Evolutionary conservation across 441 rosid genomes (phyloP).

Genomic region (Corymbia citriodora): DNA sequence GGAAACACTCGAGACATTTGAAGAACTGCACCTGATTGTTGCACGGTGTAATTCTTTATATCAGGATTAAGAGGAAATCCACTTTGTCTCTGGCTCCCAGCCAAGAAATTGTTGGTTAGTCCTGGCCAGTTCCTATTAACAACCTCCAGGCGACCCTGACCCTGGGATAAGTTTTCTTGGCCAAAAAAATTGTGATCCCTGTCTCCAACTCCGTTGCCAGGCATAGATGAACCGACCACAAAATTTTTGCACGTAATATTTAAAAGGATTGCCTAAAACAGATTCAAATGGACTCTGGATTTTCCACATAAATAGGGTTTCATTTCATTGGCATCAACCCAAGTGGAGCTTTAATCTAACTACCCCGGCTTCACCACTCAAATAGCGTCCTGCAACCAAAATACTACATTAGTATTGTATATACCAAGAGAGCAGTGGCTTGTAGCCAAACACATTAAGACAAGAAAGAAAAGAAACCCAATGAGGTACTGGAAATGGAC

Average conservation of each 20-base stretch:
- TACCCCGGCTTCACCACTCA: slow-evolving; percentile 5
- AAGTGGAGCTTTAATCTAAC: slow-evolving; percentile 25
- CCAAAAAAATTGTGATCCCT: slow-evolving; percentile 75
- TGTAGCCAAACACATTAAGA: not conserved
- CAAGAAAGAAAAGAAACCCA: not conserved
- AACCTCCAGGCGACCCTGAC: slow-evolving; percentile 49
- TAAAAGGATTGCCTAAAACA: slow-evolving; percentile 18
- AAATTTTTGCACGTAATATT: slow-evolving; percentile 22
- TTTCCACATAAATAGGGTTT: not conserved
- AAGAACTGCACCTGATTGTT: slow-evolving; percentile 49
- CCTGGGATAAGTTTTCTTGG: slow-evolving; percentile 56
- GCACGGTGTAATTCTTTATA: slow-evolving; percentile 43
- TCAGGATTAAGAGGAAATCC: slow-evolving; percentile 40
- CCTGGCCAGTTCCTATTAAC: slow-evolving; percentile 60
- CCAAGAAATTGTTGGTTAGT: slow-evolving; percentile 40
- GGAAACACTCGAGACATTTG: not conserved
- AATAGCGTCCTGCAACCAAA: slow-evolving; percentile 15
- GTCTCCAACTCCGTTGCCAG: slow-evolving; percentile 90
- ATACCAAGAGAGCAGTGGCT: not conserved
- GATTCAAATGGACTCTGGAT: slow-evolving; percentile 1
- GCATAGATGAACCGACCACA: slow-evolving; percentile 58
- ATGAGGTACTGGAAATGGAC: not conserved
- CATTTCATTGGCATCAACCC: slow-evolving; percentile 22
- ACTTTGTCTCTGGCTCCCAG: slow-evolving; percentile 53
- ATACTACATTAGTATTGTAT: not conserved